Base-by-base conservation (phyloP, 768 basidiomycete species). In the Russula emetica region DNA sequence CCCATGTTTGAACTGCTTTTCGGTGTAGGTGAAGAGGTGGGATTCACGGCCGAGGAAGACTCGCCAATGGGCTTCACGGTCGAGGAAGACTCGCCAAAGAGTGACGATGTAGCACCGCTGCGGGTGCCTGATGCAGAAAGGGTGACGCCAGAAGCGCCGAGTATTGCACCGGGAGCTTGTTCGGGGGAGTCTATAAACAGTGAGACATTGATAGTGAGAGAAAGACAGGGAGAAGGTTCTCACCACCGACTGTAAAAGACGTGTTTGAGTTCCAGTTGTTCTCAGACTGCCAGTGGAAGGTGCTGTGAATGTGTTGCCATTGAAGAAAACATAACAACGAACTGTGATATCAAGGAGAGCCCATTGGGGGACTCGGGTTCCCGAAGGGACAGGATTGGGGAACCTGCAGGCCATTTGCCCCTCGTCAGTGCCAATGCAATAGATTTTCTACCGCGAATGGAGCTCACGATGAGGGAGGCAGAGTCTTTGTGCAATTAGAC, bases 311-410 rank as follows among this genome's bases (percentile, higher is more conserved):
- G 22, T 8, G 20, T 5, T n/a, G n/a, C 9, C 13, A 28, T 24
- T 30, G 3, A 55, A 20, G 5, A 28, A 38, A 61, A 24, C 34
- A 8, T 3, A 34, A 24, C 22, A 36, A 55, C 63, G 26, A 32
- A 64, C 63, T 24, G 54, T 60, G 30, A 51, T 6, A 5, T 64
- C 53, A 3, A 60, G 7, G 47, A 60, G 63, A 26, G 58, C 45
- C 58, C 63, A 64, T 8, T 34, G n/a, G 2, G 47, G 54, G 13
- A 64, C 63, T 8, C 40, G 26, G 22, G 58, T 64, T 50, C 59
- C 63, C 3, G 30, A 20, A 22, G 63, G 63, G 14, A 64, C 38
- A 13, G 59, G 38, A 11, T 56, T 51, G 11, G 58, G 58, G 24
- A 64, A 64, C 6, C 63, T 60, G 47, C 1, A 1, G 18, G 22